phyloP scores from a whole-genome alignment of 257 asterid species.

The Leptodermis oblonga region DNA sequence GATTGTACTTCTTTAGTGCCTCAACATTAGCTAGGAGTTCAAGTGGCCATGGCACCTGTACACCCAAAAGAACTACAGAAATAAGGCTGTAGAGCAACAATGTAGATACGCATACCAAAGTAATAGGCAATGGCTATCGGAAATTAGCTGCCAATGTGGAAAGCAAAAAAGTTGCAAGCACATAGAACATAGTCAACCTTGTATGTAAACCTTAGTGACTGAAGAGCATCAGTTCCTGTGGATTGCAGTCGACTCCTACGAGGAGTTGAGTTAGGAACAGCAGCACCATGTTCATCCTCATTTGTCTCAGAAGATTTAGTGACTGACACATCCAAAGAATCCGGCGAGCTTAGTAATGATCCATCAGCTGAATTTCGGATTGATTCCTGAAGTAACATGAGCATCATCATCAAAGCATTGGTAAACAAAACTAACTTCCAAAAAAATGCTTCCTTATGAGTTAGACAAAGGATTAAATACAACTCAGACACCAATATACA shows the following conservation, averaged over 20 bases:
- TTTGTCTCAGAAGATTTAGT: constrained; percentile 35
- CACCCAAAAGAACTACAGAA: constrained; percentile 20
- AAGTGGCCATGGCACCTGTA: constrained; percentile 94
- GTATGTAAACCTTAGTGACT: constrained; percentile 74
- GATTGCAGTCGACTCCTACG: constrained; percentile 61
- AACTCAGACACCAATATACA: neutral
- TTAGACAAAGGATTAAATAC: neutral
- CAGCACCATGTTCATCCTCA: constrained; percentile 52
- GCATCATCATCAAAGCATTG: neutral
- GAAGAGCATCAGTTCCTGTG: constrained; percentile 74
- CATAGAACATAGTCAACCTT: constrained; percentile 45
- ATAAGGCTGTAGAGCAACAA: constrained; percentile 6
- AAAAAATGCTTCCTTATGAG: neutral
- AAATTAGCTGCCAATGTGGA: neutral
- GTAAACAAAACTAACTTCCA: neutral
- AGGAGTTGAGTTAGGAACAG: constrained; percentile 52
- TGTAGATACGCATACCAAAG: neutral
- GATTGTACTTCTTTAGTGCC: constrained; percentile 88
- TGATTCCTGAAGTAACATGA: constrained; percentile 65
- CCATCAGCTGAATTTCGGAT: constrained; percentile 90
- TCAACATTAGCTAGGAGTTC: constrained; percentile 90
- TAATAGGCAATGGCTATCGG: neutral
- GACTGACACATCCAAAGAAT: constrained; percentile 73
- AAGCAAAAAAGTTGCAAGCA: neutral
- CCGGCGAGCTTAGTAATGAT: constrained; percentile 65